Base-by-base conservation (phyloP, 805 yeast genomes). In the Barnettozyma pratensis region DNA sequence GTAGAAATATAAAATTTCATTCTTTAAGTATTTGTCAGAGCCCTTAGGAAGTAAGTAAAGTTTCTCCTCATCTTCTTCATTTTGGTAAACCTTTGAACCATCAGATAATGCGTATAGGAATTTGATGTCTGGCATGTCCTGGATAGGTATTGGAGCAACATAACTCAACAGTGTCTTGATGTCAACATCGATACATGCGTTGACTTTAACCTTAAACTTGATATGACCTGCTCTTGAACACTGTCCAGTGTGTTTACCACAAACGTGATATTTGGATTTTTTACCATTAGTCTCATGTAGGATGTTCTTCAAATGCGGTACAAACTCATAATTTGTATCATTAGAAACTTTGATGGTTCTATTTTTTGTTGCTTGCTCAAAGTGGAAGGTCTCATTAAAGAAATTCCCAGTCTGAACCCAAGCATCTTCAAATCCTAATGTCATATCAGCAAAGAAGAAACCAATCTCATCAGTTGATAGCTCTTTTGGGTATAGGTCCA, bases 401-500 rank as follows among this genome's bases (percentile, higher is more conserved):
- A 52, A 42, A 0, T 55, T 44, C 0, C 65, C 60, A 4, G 77
- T 53, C 5, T 67, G 66, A 3, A 71, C 62, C 76, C 82, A 75
- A 0, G 70, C 74, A 45, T 77, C 79, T 54, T 80, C 87, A 52
- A 77, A 78, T 3, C 85, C 85, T 4, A 72, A 57, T 0, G 64
- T 63, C 27, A 61, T 57, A 45, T 76, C 78, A 4, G 59, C 56
- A 43, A 79, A 72, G 42, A 58, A 65, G 49, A 77, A 73, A 2
- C 59, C 61, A 6, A 78, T 59, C 25, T 70, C 71, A 11, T 70
- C 69, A 11, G 39, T 46, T 12, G 3, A 6, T 9, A 46, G 28
- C 10, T 45, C 46, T 3, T 14, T 8, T 0, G 83, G 81, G 54
- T 79, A 81, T 26, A 55, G 40, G 31, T 58, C 57, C n/a, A 81